Evolutionary conservation across 1,284 basidiomycete genomes (phyloP), one percentile per base, ranked within the genome.

Genomic region (Meira nashicola): DNA sequence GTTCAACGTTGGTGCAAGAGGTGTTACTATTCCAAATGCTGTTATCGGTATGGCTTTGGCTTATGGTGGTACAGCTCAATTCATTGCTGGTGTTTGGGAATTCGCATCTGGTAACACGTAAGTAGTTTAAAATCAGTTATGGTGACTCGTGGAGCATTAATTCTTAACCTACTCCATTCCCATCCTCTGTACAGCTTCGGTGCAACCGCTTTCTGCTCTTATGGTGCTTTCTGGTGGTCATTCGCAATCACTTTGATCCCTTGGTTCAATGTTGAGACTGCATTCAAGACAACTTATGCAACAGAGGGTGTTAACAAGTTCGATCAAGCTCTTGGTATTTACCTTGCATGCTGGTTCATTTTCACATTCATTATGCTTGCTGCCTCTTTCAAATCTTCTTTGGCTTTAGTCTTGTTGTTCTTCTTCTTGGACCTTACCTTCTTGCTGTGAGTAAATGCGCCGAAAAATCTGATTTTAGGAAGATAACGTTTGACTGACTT

Each of bases 1-100:
- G 58, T 73, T 69, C 66, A 79, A 79, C 58, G 57, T 73, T 58
- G 62, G 66, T 39, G 73, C 71, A 0, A 65, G 68, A n/a, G 71
- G 73, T 10, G 67, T 77, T n/a, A 62, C 60, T 6, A 64, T 57
- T 2, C 66, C 70, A 43, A 66, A 72, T 38, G 62, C 72, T 3
- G 64, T 77, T 15, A 65, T 73, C 37, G 67, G 67, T 48, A 54
- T 75, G 23, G 76, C 70, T 2, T 57, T 77, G 52, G 71, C 53
- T 9, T 74, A 72, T 51, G 92, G 92, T 59, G 93, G 93, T 63
- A 83, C 93, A 21, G 85, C 84, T 8, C 93, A 84, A 71, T 63
- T 84, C 55, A 78, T 84, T 21, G 83, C 82, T 1, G 83, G 83
- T 50, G 81, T 84, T 73, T 82, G 83, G 79, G 82, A 83, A 74